phyloP scores from a whole-genome alignment of 163 green algal species.

The Scenedesmus sp. region DNA sequence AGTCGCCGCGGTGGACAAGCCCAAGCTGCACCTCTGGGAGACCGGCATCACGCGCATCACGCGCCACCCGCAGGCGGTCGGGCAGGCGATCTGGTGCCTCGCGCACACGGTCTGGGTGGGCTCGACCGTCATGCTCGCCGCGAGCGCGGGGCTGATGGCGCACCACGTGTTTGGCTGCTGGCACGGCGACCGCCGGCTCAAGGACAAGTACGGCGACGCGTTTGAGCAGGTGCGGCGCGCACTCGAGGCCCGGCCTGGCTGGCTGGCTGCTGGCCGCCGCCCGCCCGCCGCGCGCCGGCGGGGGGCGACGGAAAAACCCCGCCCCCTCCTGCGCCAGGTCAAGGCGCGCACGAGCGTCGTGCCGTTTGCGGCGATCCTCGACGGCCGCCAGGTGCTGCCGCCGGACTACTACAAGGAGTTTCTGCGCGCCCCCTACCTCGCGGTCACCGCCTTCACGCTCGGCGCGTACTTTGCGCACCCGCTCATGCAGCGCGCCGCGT shows the following conservation, averaged over 20 bases:
- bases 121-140: conserved; percentile 90
- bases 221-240: conserved; percentile 57
- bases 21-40: conserved; percentile 97
- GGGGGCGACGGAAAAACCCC: no score
- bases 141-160: conserved; percentile 81
- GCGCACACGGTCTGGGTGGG: conserved; percentile 94
- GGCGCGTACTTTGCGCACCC: conserved; percentile 92
- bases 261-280: no score
- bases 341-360: conserved; percentile 86
- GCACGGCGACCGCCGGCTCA: conserved; percentile 92
- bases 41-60: conserved; percentile 98
- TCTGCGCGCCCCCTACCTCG: conserved; percentile 86
- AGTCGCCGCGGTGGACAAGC: conserved; percentile 91
- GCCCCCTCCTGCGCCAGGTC: no score
- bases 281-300: no score
- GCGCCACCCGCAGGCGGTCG: conserved; percentile 86
- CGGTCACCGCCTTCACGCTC: conserved; percentile 81
- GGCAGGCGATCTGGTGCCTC: conserved; percentile 92
- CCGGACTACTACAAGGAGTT: conserved; percentile 96
- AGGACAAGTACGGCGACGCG: conserved; percentile 48
- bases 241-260: no score
- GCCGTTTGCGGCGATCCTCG: conserved; percentile 88
- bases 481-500: conserved; percentile 85
- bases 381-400: conserved; percentile 93
- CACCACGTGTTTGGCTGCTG: conserved; percentile 97